These are phyloP conservation scores for Ascocoryne sarcoides DNA, from an alignment of 2,329 filamentous ascomycete genomes.

Conservation along the genomic window DNA sequence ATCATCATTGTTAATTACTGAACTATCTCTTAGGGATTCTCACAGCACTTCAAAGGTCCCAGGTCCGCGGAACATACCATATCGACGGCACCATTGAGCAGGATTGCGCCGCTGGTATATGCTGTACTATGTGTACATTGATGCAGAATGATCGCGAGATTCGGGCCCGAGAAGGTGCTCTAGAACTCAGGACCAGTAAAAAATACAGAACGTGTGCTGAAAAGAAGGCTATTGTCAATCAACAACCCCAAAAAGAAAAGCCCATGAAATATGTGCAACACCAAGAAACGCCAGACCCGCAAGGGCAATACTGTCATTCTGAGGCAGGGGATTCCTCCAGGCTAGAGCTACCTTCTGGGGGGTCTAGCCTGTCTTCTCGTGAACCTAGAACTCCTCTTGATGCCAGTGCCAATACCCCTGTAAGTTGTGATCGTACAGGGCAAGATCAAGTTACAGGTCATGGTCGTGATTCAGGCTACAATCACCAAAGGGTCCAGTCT, in stretches of 20 bases:
- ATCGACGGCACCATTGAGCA: conserved; percentile 29
- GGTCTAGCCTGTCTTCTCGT: too few species aligned
- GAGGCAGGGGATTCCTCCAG: too few species aligned
- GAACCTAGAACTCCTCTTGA: too few species aligned
- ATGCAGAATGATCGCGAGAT: conserved; percentile 39
- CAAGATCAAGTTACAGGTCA: too few species aligned
- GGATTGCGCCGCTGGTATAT: conserved; percentile 31
- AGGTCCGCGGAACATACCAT: conserved; percentile 36
- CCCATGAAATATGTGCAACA: conserved; percentile 19
- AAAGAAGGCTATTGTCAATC: not conserved
- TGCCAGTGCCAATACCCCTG: too few species aligned
- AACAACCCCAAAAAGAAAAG: conserved; percentile 6
- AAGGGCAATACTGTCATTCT: too few species aligned
- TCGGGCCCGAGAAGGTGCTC: conserved; percentile 31
- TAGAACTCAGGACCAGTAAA: conserved; percentile 8
- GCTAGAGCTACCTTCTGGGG: too few species aligned
- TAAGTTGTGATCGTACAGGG: too few species aligned
- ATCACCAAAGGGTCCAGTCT: too few species aligned
- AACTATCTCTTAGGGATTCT: conserved; percentile 6
- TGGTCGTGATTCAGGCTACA: too few species aligned
- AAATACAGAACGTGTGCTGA: not conserved
- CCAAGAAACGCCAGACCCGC: too few species aligned
- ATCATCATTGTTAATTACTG: too few species aligned
- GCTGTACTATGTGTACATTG: conserved; percentile 34
- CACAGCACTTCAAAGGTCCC: conserved; percentile 24